phyloP scores from a whole-genome alignment of 345 rosid species.

The Rhodomyrtus tomentosa region DNA sequence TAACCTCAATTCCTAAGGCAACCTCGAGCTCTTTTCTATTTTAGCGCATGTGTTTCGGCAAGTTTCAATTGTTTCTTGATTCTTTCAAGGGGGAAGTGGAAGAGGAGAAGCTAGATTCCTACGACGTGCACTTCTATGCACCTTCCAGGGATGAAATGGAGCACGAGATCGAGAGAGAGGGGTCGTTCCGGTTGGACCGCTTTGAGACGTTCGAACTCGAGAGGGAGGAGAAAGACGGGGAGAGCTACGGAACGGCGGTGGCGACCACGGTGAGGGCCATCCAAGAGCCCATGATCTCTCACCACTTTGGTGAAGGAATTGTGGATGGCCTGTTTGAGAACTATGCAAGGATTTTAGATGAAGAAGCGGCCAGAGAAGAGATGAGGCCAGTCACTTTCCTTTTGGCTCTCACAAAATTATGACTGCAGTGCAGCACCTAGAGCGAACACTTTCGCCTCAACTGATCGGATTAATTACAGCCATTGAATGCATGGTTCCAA shows the following conservation, averaged over 20 bases:
- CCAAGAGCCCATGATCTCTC: constrained; percentile 63
- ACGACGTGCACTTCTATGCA: constrained; percentile 68
- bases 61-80: background rate
- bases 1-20: background rate
- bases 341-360: constrained; percentile 44
- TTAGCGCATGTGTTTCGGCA: background rate
- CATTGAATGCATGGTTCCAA: background rate
- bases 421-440: background rate
- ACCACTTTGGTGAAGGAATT: constrained; percentile 62
- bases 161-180: constrained; percentile 43
- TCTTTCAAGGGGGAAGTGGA: constrained; percentile 53
- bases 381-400: constrained; percentile 52
- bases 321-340: constrained; percentile 49
- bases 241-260: constrained; percentile 46
- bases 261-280: constrained; percentile 78
- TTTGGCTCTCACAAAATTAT: constrained; percentile 40
- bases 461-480: background rate
- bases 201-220: constrained; percentile 43
- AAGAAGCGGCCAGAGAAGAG: constrained; percentile 46
- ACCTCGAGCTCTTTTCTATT: background rate
- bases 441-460: background rate
- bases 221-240: constrained; percentile 9
- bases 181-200: constrained; percentile 37
- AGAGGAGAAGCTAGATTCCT: constrained; percentile 58
- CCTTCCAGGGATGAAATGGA: constrained; percentile 60